Evolutionary conservation across 2,329 filamentous ascomycete genomes (phyloP).

Genomic region (Keithomyces neogunnii): DNA sequence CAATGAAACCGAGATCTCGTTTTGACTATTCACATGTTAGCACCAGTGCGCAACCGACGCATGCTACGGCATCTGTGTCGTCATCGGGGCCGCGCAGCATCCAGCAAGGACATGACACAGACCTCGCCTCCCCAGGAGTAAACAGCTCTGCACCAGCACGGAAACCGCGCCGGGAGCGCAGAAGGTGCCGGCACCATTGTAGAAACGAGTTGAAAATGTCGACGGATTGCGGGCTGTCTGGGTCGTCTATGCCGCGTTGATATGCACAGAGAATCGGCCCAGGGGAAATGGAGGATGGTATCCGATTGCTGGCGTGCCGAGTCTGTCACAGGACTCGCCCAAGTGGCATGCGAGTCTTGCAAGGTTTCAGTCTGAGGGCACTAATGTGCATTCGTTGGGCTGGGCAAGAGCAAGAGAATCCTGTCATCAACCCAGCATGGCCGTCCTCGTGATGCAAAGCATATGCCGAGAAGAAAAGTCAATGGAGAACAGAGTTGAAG

Average conservation of each 20-base stretch:
- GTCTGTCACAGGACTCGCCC: neutral
- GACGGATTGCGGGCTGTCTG: neutral
- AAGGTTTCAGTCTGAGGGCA: too few relatives aligned
- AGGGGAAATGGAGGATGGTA: neutral
- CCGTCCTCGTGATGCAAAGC: too few relatives aligned
- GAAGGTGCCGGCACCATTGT: conserved; percentile 48
- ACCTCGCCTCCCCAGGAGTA: conserved; percentile 92
- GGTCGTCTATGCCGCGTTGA: neutral
- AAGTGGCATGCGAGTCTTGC: neutral
- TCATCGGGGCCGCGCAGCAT: neutral
- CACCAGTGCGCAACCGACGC: neutral
- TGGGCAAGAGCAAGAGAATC: too few relatives aligned
- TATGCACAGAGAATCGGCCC: neutral
- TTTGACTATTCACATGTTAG: conserved; percentile 51
- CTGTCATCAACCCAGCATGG: too few relatives aligned
- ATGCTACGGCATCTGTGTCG: neutral
- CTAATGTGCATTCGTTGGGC: too few relatives aligned
- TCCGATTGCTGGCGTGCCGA: neutral
- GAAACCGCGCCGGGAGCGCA: conserved; percentile 67
- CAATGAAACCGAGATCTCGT: conserved; percentile 90
- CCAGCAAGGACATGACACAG: neutral
- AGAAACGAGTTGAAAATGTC: conserved; percentile 4
- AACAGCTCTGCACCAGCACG: conserved; percentile 84
- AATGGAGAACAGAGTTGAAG: neutral
- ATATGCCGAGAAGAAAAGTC: neutral